A percentile compares a stretch with the other conserved stretches of the same genome.
Evolutionary conservation across 1,139 yeast species (phyloP).

Genomic region (Dujonia santamariae): DNA sequence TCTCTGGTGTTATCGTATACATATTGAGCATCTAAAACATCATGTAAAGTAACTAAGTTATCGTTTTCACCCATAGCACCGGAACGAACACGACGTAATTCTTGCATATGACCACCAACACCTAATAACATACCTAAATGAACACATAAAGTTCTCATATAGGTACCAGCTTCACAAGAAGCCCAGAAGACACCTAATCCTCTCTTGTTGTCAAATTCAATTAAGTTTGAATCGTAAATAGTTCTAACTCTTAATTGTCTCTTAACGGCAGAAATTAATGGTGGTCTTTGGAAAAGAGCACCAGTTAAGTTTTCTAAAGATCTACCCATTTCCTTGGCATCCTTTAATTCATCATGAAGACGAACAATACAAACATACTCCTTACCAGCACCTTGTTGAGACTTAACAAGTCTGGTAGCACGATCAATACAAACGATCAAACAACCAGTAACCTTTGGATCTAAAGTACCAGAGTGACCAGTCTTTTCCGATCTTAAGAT

Average conservation of each 20-base stretch:
- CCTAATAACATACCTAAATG: slow-evolving; percentile 97
- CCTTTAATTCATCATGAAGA: slow-evolving; percentile 88
- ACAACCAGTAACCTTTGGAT: slow-evolving; percentile 98
- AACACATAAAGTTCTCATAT: slow-evolving; percentile 98
- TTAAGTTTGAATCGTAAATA: slow-evolving; percentile 90
- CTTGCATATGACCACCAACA: slow-evolving; percentile 99
- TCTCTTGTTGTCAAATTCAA: slow-evolving; percentile 96
- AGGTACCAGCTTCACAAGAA: slow-evolving; percentile 99
- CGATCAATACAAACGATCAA: slow-evolving; percentile 96
- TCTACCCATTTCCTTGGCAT: slow-evolving; percentile 86
- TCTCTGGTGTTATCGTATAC: slow-evolving; percentile 96
- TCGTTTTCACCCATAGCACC: slow-evolving; percentile 93
- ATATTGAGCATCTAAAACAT: slow-evolving; percentile 97
- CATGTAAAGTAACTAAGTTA: slow-evolving; percentile 92
- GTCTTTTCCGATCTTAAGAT: slow-evolving; percentile 94
- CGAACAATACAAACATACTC: slow-evolving; percentile 98
- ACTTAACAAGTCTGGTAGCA: slow-evolving; percentile 95
- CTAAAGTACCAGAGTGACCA: slow-evolving; percentile 98
- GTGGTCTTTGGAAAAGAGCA: slow-evolving; percentile 98
- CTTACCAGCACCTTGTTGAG: slow-evolving; percentile 99
- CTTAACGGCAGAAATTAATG: slow-evolving; percentile 97
- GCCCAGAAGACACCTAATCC: slow-evolving; percentile 99
- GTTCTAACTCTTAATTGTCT: slow-evolving; percentile 98
- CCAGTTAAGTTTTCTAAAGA: slow-evolving; percentile 93
- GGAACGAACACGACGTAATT: slow-evolving; percentile 96